Evolutionary conservation across 176 grass and related monocot species (phyloP), one percentile per base, ranked within the genome.

Genomic region (Pontederia paniculata): DNA sequence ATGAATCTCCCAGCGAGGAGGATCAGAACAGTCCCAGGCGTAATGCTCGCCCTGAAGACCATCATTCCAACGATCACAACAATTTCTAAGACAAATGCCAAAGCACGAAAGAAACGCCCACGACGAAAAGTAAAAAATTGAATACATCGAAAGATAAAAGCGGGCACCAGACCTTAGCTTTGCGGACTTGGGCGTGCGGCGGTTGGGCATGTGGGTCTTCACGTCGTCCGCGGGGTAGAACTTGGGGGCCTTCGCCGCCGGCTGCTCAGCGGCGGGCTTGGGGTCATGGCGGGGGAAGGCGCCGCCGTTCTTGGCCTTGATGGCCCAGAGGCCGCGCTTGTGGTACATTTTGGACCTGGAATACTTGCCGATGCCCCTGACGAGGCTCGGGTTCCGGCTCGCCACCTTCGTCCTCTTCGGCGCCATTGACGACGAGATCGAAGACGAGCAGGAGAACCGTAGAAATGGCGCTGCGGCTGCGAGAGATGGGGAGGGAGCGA

Each of bases 181-280:
- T 76, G 80, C 81, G 14, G 83, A 63, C 10, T 84, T 84, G 20
- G 69, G 66, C 68, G 84, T 94, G 74, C 84, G 84, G 41, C 74
- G 82, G 74, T 85, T 88, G 7, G 67, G 19, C 12, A 68, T 62
- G 71, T 76, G 70, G 9, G 73, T 75, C 55, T 94, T 94, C 23
- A 76, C 80, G 31, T 88, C 83, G 28, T 88, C 88, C 50, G 88
- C 83, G 28, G 83, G 88, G 70, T 94, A 94, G 77, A 88, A 88
- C 80, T 78, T 78, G 5, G 66, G 58, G n/a, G 56, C 12, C 75
- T 88, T 87, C 65, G 67, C 76, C 25, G 74, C 67, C 10, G 44
- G 8, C 9, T 23, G 50, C 10, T n/a, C 46, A 0, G 63, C 70
- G 0, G 71, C 23, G 4, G 77, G 75, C 54, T 23, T 48, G 42